Evolutionary conservation across 768 basidiomycete genomes (phyloP).

Genomic region (Mycena maculata): DNA sequence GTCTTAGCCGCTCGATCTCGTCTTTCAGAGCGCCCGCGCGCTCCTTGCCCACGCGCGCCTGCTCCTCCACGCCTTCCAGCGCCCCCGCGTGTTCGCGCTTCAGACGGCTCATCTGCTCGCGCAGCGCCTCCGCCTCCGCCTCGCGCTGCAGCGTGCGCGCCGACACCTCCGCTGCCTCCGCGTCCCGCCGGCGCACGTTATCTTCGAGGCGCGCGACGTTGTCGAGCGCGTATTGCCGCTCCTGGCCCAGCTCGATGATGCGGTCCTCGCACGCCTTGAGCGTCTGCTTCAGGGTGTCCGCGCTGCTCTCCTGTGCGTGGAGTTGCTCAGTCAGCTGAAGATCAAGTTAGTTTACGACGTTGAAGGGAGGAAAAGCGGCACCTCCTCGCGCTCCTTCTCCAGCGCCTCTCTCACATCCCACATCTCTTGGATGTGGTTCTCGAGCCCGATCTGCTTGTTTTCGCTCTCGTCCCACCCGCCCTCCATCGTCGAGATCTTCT

Average conservation of each 20-base stretch:
- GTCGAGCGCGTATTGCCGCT: constrained; percentile 66
- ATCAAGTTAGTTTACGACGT: neutral
- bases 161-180: constrained; percentile 62
- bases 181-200: constrained; percentile 66
- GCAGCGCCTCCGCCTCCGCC: constrained; percentile 63
- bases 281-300: constrained; percentile 57
- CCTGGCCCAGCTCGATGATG: constrained; percentile 63
- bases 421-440: constrained; percentile 64
- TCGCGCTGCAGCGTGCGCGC: constrained; percentile 61
- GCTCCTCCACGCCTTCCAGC: constrained; percentile 65
- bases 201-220: constrained; percentile 67
- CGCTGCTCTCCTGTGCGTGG: constrained; percentile 63
- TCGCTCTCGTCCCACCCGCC: constrained; percentile 67
- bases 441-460: constrained; percentile 65
- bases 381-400: constrained; percentile 68
- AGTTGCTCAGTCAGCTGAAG: constrained; percentile 65
- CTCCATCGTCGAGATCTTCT: constrained; percentile 60
- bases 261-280: constrained; percentile 67
- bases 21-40: constrained; percentile 61
- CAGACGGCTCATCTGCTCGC: constrained; percentile 64
- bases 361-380: constrained; percentile 38
- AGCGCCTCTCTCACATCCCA: constrained; percentile 63
- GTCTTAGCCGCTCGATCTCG: constrained; percentile 69
- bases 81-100: constrained; percentile 65
- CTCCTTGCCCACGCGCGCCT: constrained; percentile 60